Conservation (phyloP, 768 basidiomycete species). For the Mycena leptocephala region DNA sequence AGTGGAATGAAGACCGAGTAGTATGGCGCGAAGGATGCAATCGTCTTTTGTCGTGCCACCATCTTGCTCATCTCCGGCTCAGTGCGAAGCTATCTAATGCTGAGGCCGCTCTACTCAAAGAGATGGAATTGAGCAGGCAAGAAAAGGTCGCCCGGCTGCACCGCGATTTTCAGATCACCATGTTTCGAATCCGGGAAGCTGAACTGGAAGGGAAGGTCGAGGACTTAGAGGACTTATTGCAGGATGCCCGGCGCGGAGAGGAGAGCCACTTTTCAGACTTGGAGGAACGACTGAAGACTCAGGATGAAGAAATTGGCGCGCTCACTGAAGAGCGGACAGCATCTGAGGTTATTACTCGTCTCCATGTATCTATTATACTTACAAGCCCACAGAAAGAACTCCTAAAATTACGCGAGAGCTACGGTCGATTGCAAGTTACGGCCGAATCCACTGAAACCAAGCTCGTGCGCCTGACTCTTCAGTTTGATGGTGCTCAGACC, state of each 20-base stretch:
- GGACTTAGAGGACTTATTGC: conserved; percentile 65
- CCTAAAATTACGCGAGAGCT: conserved; percentile 63
- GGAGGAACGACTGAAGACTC: conserved; percentile 42
- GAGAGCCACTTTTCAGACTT: conserved; percentile 14
- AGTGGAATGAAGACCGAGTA: conserved; percentile 68
- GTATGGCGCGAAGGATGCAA: conserved; percentile 74
- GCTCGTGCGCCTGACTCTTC: conserved; percentile 71
- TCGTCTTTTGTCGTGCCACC: conserved; percentile 73
- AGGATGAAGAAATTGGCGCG: conserved; percentile 54
- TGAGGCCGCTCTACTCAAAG: conserved; percentile 64
- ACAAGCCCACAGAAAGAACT: conserved; percentile 52
- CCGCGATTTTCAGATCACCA: conserved; percentile 77
- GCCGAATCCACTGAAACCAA: conserved; percentile 64
- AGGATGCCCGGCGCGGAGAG: conserved; percentile 4
- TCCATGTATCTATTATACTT: conserved; percentile 10
- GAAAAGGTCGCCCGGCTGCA: conserved; percentile 75
- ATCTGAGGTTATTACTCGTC: conserved; percentile 57
- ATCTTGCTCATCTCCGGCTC: conserved; percentile 75
- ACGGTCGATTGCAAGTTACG: conserved; percentile 65
- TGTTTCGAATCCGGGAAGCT: conserved; percentile 76
- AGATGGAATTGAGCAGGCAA: conserved; percentile 67
- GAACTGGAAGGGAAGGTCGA: conserved; percentile 71
- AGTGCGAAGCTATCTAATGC: conserved; percentile 70
- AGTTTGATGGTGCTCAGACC: conserved; percentile 71
- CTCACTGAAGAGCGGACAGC: conserved; percentile 62